Percentiles rank a stretch among this genome's conserved stretches.
These are phyloP conservation scores for Arctostaphylos glauca DNA, from an alignment of 148 eudicot genomes.

Conservation along the genomic window DNA sequence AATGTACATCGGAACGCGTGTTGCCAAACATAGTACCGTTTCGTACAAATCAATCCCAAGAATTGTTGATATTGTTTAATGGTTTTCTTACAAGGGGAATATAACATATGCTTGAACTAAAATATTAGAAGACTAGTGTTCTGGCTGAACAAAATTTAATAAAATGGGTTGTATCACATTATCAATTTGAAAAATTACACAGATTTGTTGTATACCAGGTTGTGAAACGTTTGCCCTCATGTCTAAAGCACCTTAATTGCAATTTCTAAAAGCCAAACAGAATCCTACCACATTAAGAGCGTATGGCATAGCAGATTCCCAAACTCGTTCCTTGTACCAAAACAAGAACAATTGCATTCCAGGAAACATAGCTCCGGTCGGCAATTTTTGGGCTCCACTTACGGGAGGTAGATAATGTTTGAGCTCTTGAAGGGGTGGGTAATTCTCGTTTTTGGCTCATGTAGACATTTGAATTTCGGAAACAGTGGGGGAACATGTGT, in stretches of 20 bases:
- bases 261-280: background rate
- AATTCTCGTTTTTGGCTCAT: background rate
- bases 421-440: slow-evolving; percentile 6
- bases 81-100: background rate
- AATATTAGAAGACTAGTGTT: background rate
- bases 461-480: background rate
- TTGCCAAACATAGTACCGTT: background rate
- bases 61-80: background rate
- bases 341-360: background rate
- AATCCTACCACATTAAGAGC: background rate
- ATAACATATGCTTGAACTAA: background rate
- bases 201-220: background rate
- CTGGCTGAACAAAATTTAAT: background rate
- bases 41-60: background rate
- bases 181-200: background rate
- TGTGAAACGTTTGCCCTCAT: background rate
- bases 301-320: background rate
- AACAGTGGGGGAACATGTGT: background rate
- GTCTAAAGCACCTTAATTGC: background rate
- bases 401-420: background rate
- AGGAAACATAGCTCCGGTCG: background rate
- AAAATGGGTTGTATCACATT: background rate
- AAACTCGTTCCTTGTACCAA: background rate
- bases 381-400: background rate
- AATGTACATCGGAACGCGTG: background rate